A percentile compares a stretch with the other conserved stretches of the same genome.
phyloP scores from a whole-genome alignment of 768 basidiomycete genomes.

The Suillus weaverae region DNA sequence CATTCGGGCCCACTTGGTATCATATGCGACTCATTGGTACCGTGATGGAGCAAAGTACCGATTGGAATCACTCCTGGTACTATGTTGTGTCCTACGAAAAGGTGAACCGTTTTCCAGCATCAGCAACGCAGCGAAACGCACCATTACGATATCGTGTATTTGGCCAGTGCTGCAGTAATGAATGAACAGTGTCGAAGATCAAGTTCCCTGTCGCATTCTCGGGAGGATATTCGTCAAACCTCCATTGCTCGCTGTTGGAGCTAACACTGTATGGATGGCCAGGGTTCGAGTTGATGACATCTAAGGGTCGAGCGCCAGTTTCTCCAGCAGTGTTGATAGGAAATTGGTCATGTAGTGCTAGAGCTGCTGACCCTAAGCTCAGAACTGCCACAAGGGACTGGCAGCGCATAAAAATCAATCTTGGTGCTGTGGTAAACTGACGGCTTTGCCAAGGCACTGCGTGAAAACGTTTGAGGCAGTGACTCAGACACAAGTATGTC shows the following conservation, averaged over 20 bases:
- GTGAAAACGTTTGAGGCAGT: too few relatives aligned
- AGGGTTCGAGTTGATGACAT: background rate
- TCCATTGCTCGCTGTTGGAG: slow-evolving; percentile 15
- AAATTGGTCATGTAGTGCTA: background rate
- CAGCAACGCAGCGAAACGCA: slow-evolving; percentile 3
- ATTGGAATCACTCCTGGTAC: slow-evolving; percentile 34
- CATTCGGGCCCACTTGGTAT: slow-evolving; percentile 31
- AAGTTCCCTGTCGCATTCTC: slow-evolving; percentile 33
- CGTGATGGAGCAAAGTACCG: slow-evolving; percentile 41
- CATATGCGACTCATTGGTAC: slow-evolving; percentile 7
- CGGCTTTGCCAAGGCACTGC: too few relatives aligned
- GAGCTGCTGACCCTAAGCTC: background rate
- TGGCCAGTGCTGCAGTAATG: slow-evolving; percentile 39
- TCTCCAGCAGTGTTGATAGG: background rate
- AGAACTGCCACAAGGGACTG: background rate
- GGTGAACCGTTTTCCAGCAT: background rate
- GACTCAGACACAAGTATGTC: too few relatives aligned
- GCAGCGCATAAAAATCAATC: background rate
- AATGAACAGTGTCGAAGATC: slow-evolving; percentile 35
- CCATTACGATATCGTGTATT: slow-evolving; percentile 39
- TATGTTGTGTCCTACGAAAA: slow-evolving; percentile 27
- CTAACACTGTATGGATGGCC: background rate
- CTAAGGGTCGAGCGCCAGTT: background rate
- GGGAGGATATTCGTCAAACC: slow-evolving; percentile 19
- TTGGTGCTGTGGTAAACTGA: background rate